Evolutionary conservation across 176 grass and related monocot genomes (phyloP), one percentile per base, ranked within the genome.

Genomic region (Avena insularis): DNA sequence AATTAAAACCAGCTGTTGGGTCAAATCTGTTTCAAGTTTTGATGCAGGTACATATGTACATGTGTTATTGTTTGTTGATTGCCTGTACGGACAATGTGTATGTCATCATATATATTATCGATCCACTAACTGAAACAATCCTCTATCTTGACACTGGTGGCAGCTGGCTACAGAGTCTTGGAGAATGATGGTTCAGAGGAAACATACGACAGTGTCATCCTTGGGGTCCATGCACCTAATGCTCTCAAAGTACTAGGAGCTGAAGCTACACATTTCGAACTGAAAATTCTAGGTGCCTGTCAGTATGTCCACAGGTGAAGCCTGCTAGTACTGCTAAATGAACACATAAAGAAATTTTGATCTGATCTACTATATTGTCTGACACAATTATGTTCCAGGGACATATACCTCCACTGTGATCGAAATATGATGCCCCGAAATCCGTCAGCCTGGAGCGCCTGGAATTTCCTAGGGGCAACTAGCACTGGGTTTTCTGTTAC

Each of bases 331-430:
- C 11, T 72, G 19, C 40, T 72, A 72, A 72, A 21, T 21, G 19
- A 72, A 72, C 69, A 72, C 69, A 71, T 71, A 20, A n/a, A 72
- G 45, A n/a, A 71, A n/a, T 19, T 71, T 71, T 71, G 38, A 71
- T n/a, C 36, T 71, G 17, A 45, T 71, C 68, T 46, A 71, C 36
- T 71, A 43, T 43, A 21, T 12, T 46, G 8, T 71, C 38, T 71
- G 17, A 71, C 68, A 71, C 3, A 4, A 45, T 71, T 71, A 71
- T 46, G 17, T 71, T 64, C 19, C 68, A 71, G 68, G 36, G 68
- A 71, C 20, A 45, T 71, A 71, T 71, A 71, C 38, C 68, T 71
- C 68, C 68, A 71, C 38, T 46, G 36, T 9, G 38, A 71, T 71
- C 68, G 45, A 71, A 71, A 21, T n/a, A 19, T 71, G 68, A 71